Base-by-base conservation (phyloP, 2,329 filamentous ascomycete genomes). In the Lasiodiplodia citricola region DNA sequence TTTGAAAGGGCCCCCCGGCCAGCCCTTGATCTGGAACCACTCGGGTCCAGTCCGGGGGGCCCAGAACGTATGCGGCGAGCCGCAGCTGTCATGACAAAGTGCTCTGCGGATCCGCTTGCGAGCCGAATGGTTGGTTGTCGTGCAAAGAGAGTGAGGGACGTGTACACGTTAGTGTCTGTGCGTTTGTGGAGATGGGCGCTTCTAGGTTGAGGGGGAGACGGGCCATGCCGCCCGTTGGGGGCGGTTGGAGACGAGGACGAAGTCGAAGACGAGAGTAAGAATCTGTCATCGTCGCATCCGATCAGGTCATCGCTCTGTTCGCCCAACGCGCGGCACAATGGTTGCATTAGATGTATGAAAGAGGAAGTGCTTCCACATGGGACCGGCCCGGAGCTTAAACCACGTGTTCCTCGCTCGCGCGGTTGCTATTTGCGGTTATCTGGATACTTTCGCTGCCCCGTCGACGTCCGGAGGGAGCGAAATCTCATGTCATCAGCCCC, bases 401-500 rank as follows among this genome's bases (percentile, higher is more conserved):
- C 55, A 38, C 55, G 55, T 35, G 23, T 56, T 54, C 41, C 18
- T 47, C 41, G 41, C 16, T 18, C 41, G 41, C 41, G n/a, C 44
- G 7, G 44, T 47, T 47, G 7, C 44, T 47, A 47, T 47, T 47
- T 47, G n/a, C 1, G 51, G 51, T 11, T 25, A 6, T 18, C 51
- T 54, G 23, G 14, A 6, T 7, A 14, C 51, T 54, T 54, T 54
- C 13, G 25, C 11, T 54, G 51, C 51, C 51, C 51, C 51, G 23
- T 14, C 14, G 21, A 54, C 21, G 13, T 21, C 16, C 41, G 41
- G 58, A 37, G 31, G 44, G 35, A 21, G 58, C 44, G 47, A 16
- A 44, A 67, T 67, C 65, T 60, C 65, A 67, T 67, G 55, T 67
- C 65, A 67, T 67, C 44, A 60, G 65, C 64, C 51, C 18, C 44